phyloP scores from a whole-genome alignment of 1,284 basidiomycete genomes.

The Heterobasidion annosum region DNA sequence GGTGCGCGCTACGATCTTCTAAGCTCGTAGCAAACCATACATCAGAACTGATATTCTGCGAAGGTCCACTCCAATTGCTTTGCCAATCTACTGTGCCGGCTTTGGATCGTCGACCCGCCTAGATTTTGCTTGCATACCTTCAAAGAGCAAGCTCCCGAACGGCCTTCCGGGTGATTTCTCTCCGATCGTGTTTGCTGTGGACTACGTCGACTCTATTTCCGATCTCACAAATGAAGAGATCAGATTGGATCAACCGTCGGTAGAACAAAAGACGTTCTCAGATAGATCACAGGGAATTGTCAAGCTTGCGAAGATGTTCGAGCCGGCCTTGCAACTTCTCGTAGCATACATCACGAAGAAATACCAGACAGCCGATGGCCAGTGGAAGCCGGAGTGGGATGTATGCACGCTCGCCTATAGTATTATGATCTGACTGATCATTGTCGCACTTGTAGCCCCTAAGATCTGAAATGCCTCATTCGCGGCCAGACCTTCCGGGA shows the following conservation, averaged over 20 bases:
- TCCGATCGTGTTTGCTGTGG: neutral
- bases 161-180: neutral
- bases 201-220: neutral
- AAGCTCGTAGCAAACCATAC: neutral
- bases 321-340: neutral
- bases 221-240: neutral
- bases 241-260: no score
- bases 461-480: neutral
- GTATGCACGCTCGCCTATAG: neutral
- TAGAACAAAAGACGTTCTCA: neutral
- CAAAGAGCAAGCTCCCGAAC: neutral
- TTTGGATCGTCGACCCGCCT: neutral
- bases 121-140: neutral
- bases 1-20: neutral
- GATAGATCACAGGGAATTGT: neutral
- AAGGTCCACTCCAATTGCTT: neutral
- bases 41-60: no score
- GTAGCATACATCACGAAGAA: neutral
- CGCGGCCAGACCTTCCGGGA: neutral
- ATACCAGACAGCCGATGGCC: neutral
- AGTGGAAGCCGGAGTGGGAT: neutral
- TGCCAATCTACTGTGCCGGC: neutral
- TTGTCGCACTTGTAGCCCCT: no score
- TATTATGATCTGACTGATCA: no score
- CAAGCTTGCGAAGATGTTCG: neutral